Base-by-base conservation (phyloP, 345 rosid species). In the Gossypium bickii region DNA sequence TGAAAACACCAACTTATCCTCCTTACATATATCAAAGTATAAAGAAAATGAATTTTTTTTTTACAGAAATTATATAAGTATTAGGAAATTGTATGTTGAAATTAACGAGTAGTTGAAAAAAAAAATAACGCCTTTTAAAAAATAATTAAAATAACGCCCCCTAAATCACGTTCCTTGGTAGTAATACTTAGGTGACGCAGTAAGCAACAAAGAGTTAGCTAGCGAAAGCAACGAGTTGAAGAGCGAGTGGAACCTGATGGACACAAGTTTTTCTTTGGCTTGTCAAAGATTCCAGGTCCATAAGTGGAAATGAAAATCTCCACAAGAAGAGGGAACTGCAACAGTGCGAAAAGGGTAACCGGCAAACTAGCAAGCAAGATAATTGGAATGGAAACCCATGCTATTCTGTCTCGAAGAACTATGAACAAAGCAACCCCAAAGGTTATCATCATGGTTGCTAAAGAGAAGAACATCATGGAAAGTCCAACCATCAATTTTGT, bases 371-470 rank as follows among this genome's bases (percentile, higher is more conserved):
- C 91, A 1, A 90, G 88, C 68, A 87, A 64, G 62, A 82, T 62
- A 38, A 90, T 84, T 1, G 89, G 89, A 47, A 83, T 74, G 2
- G 72, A 70, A 67, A 83, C 61, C 92, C 88, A 90, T 0, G 77
- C 0, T 2, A 84, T 63, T 11, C 79, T 58, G 3, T 55, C 44
- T 3, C 27, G 75, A 49, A 88, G 78, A 43, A 83, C 45, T 18
- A 83, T 68, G 9, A 17, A 76, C n/a, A 90, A 78, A 4, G 90
- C 71, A 12, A 80, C 59, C n/a, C 85, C 87, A 68, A 86, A 90
- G 17, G 86, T 79, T 27, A 84, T 71, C 89, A 90, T 89, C 96
- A 90, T 90, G 0, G 92, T 85, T 55, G 87, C 90, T 52, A 90
- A 82, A 0, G 96, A 90, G 65, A 90, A 82, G 80, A 90, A 90